Evolutionary conservation across 1,284 basidiomycete species (phyloP), one percentile per base, ranked within the genome.

Genomic region (Quambalaria eucalypti): DNA sequence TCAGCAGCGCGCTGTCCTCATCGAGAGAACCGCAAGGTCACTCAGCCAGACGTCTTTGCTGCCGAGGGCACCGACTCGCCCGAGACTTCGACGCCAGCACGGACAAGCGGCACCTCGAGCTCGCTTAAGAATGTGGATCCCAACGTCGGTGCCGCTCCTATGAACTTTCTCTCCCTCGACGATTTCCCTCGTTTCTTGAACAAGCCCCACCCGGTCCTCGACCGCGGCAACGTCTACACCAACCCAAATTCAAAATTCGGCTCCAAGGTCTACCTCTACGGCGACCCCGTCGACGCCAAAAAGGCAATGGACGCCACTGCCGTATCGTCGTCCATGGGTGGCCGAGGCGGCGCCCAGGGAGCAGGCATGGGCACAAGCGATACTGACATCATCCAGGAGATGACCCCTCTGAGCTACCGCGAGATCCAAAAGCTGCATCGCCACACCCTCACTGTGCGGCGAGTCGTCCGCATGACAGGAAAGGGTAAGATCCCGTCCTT

Each of bases 401-500:
- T 73, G 25, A 74, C 73, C 16, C 68, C 74, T 16, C 64, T 76
- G 33, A 60, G 60, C n/a, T 55, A 56, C 36, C 55, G 50, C 10
- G 73, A 76, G 49, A 63, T 76, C 14, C 55, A 58, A 28, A 52
- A 62, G 30, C 61, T 76, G 21, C 66, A 74, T 52, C 67, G 70
- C 14, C 68, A 73, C 57, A 63, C 64, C 26, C 65, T 76, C 40
- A 59, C 60, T 36, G 58, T 71, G 54, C 69, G 71, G 54, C 80
- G 83, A 48, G 83, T 88, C 64, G 84, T 83, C 3, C 85, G 87
- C 61, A 88, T 90, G 80, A 90, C 88, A 0, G 84, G 84, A 52
- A 92, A 92, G 77, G 89, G 89, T 36, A 89, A 88, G 69, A 84
- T 85, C 57, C 81, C 82, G 26, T 82, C 84, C 39, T 78, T 82